These are phyloP conservation scores for Alternaria metachromatica DNA, from an alignment of 2,329 filamentous ascomycete genomes.

Conservation along the genomic window DNA sequence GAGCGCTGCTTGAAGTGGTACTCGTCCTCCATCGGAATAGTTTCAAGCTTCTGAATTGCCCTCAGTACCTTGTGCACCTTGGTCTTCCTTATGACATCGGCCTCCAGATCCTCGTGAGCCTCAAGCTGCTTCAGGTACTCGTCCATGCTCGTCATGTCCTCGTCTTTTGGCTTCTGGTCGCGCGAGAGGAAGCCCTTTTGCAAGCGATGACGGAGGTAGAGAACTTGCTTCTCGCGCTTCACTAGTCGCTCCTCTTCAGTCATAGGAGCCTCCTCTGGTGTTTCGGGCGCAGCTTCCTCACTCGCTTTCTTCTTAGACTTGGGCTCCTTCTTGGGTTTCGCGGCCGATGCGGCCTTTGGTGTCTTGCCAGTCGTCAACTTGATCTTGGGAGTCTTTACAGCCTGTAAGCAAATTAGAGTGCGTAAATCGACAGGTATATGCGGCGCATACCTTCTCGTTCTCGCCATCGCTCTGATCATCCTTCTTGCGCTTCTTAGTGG, in stretches of 20 bases:
- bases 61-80: constrained; percentile 99
- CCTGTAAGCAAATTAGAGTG: constrained; percentile 45
- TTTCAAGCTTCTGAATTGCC: constrained; percentile 85
- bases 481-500: constrained; percentile 78
- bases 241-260: constrained; percentile 62
- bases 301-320: constrained; percentile 60
- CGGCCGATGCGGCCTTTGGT: constrained; percentile 45
- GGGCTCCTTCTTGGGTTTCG: constrained; percentile 67
- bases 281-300: constrained; percentile 64
- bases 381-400: constrained; percentile 60
- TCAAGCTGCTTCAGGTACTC: constrained; percentile 83
- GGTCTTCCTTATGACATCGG: constrained; percentile 83
- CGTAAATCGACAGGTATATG: background rate
- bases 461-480: constrained; percentile 70
- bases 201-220: constrained; percentile 91
- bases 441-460: constrained; percentile 62
- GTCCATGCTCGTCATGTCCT: constrained; percentile 81
- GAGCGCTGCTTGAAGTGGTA: constrained; percentile 89
- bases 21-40: constrained; percentile 81
- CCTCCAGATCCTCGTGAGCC: constrained; percentile 79
- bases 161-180: constrained; percentile 83
- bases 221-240: constrained; percentile 71
- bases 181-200: constrained; percentile 91
- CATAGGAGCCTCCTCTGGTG: constrained; percentile 60
- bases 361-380: constrained; percentile 53